A percentile compares a stretch with the other conserved stretches of the same genome.
phyloP scores from a whole-genome alignment of 1,284 basidiomycete genomes.

The Rhodotorula sp. region DNA sequence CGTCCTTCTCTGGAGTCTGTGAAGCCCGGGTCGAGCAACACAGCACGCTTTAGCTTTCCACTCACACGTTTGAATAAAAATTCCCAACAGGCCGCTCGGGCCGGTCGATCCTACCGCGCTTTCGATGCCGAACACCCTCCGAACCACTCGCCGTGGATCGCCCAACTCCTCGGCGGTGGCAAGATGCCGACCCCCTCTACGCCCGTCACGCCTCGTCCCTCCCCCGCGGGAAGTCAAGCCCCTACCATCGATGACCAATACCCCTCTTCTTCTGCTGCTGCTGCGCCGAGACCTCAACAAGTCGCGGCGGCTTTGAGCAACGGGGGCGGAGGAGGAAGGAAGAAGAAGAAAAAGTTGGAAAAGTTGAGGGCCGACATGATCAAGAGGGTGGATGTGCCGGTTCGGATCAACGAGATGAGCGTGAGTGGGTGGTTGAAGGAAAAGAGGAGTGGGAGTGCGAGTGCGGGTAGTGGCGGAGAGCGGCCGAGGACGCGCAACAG shows the following conservation, averaged over 20 bases:
- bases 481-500: neutral
- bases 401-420: conserved; percentile 78
- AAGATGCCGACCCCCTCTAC: neutral
- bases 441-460: conserved; percentile 29
- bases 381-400: conserved; percentile 68
- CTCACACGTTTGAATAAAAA: too few relatives aligned
- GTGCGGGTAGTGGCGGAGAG: neutral
- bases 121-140: conserved; percentile 18
- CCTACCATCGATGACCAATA: conserved; percentile 1
- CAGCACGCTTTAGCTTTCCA: too few relatives aligned
- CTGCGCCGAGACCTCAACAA: neutral
- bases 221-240: conserved; percentile 2
- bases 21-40: too few relatives aligned
- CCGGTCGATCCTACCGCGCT: conserved; percentile 10
- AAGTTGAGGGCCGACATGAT: conserved; percentile 78
- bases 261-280: neutral
- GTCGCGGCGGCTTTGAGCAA: conserved; percentile 1
- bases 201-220: conserved; percentile 11
- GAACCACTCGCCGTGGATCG: conserved; percentile 15
- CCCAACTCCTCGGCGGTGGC: conserved; percentile 5
- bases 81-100: conserved; percentile 26
- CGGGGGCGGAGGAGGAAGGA: conserved; percentile 18
- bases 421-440: conserved; percentile 47
- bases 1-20: too few relatives aligned
- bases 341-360: conserved; percentile 47